A percentile compares a stretch with the other conserved stretches of the same genome.
phyloP scores from a whole-genome alignment of 2,329 filamentous ascomycete species.

The Penicillium frequentans region DNA sequence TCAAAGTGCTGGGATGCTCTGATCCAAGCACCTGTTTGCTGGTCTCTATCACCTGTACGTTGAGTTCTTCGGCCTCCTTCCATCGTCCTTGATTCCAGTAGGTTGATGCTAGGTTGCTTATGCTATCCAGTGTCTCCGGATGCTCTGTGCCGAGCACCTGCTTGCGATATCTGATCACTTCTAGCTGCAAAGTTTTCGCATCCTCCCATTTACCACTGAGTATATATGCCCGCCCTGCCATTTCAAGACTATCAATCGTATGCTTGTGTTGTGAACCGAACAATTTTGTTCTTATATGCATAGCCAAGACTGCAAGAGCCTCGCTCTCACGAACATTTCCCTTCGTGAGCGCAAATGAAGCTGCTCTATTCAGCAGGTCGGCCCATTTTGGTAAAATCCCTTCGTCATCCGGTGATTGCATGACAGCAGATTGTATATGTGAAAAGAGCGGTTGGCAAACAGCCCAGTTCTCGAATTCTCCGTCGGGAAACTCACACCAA shows the following conservation, averaged over 20 bases:
- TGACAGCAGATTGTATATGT: not conserved
- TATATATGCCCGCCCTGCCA: too few species aligned
- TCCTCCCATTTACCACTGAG: too few species aligned
- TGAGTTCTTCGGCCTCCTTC: constrained; percentile 16
- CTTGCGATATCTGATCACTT: too few species aligned
- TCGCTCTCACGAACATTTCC: not conserved
- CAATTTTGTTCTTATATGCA: not conserved
- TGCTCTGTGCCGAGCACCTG: too few species aligned
- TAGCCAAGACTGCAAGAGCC: not conserved
- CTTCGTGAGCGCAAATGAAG: not conserved
- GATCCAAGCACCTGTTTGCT: not conserved
- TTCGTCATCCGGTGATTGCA: not conserved
- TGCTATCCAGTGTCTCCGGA: not conserved
- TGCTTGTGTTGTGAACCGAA: not conserved
- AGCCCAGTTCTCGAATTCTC: constrained; percentile 1
- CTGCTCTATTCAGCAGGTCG: not conserved
- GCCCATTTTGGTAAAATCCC: not conserved
- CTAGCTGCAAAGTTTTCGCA: too few species aligned
- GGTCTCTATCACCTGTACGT: not conserved
- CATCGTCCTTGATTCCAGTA: constrained; percentile 16
- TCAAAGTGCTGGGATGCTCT: constrained; percentile 13
- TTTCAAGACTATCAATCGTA: too few species aligned
- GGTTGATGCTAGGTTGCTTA: not conserved
- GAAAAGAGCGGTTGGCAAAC: constrained; percentile 4
- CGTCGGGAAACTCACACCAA: not conserved